These are phyloP conservation scores for Dipteronia dyeriana DNA, from an alignment of 345 rosid genomes.

Conservation along the genomic window DNA sequence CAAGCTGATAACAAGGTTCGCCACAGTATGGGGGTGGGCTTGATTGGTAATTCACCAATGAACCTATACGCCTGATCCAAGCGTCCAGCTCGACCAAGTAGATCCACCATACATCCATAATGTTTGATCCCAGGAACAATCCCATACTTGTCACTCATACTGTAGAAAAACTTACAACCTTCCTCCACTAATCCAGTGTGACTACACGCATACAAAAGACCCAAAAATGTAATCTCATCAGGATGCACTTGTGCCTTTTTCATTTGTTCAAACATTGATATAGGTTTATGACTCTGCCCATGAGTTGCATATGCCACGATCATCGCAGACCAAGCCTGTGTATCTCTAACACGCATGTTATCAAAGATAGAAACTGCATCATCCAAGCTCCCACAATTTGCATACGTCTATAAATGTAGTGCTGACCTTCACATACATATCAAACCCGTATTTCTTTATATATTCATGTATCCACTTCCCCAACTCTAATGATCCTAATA, in stretches of 20 bases:
- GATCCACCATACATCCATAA: conserved; percentile 90
- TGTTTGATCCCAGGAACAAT: conserved; percentile 67
- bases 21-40: conserved; percentile 72
- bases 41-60: conserved; percentile 56
- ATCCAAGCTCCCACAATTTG: conserved; percentile 86
- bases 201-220: conserved; percentile 76
- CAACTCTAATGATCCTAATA: conserved; percentile 77
- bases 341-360: conserved; percentile 60
- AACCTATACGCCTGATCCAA: conserved; percentile 63
- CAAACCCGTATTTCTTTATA: conserved; percentile 51
- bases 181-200: conserved; percentile 76
- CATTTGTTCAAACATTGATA: conserved; percentile 66
- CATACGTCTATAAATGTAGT: conserved; percentile 88
- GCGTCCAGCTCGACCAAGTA: conserved; percentile 78
- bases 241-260: conserved; percentile 44
- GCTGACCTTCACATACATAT: conserved; percentile 61
- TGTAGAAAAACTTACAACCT: conserved; percentile 55
- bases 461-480: conserved; percentile 88
- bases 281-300: conserved; percentile 65
- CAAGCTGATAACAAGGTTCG: conserved; percentile 78
- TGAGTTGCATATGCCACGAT: conserved; percentile 82
- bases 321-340: conserved; percentile 87
- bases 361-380: conserved; percentile 62
- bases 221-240: conserved; percentile 77
- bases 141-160: conserved; percentile 48